Percentiles rank a stretch among this genome's conserved stretches.
phyloP scores from a whole-genome alignment of 495 filamentous ascomycete genomes.

The Lophium mytilinum region DNA sequence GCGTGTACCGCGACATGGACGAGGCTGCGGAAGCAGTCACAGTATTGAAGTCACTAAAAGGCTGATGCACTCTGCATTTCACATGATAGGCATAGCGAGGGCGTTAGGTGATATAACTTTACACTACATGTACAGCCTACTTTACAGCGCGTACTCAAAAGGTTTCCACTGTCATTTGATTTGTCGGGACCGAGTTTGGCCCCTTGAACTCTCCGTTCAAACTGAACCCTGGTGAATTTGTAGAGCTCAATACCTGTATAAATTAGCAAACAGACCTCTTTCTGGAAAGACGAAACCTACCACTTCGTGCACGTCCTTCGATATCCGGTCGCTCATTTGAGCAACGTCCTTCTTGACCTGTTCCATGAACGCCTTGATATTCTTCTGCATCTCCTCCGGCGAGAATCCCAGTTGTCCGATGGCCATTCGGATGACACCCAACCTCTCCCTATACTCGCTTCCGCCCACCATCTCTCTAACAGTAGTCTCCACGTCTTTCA shows the following conservation, averaged over 20 bases:
- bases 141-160: slow-evolving; percentile 18
- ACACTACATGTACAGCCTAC: slow-evolving; percentile 36
- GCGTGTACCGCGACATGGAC: slow-evolving; percentile 68
- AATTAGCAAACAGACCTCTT: not conserved
- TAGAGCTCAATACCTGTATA: slow-evolving; percentile 73
- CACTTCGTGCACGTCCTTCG: slow-evolving; percentile 84
- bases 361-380: slow-evolving; percentile 70
- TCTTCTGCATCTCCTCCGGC: slow-evolving; percentile 74
- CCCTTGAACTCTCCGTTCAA: slow-evolving; percentile 68
- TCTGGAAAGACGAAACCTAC: slow-evolving; percentile 37
- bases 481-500: slow-evolving; percentile 59
- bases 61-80: slow-evolving; percentile 21
- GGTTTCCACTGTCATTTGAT: slow-evolving; percentile 34
- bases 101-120: slow-evolving; percentile 21
- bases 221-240: slow-evolving; percentile 75
- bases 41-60: slow-evolving; percentile 58
- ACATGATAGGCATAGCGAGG: slow-evolving; percentile 24
- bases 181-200: slow-evolving; percentile 46
- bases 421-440: slow-evolving; percentile 77
- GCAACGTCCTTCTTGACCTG: slow-evolving; percentile 70
- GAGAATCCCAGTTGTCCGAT: slow-evolving; percentile 87
- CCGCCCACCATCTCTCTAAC: slow-evolving; percentile 76
- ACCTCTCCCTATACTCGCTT: slow-evolving; percentile 75
- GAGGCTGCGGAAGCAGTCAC: slow-evolving; percentile 59
- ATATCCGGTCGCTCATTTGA: slow-evolving; percentile 57